A percentile compares a stretch with the other conserved stretches of the same genome.
Conservation (phyloP, 2,329 filamentous ascomycete genomes). For the Scorias spongiosa region DNA sequence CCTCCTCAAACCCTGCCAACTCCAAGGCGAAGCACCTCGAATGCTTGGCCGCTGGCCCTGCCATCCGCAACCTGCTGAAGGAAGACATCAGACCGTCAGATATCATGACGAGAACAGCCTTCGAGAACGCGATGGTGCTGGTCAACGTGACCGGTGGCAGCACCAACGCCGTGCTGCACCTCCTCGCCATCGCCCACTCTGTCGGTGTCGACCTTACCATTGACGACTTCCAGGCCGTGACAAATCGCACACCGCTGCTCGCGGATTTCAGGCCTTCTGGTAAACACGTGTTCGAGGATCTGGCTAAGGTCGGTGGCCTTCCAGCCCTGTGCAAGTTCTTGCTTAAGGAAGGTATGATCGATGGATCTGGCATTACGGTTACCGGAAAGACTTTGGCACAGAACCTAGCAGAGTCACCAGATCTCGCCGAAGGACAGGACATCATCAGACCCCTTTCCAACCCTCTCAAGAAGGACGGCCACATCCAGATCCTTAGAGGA, state of each 20-base stretch:
- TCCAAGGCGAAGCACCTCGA: slow-evolving; percentile 36
- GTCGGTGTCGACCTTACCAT: slow-evolving; percentile 35
- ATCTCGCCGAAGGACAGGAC: slow-evolving; percentile 53
- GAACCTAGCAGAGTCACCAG: slow-evolving; percentile 39
- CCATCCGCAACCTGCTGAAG: slow-evolving; percentile 36
- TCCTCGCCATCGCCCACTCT: slow-evolving; percentile 36
- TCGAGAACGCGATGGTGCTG: slow-evolving; percentile 38
- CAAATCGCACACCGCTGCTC: slow-evolving; percentile 34
- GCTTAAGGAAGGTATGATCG: slow-evolving; percentile 32
- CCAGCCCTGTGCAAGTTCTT: slow-evolving; percentile 36
- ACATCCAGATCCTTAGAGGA: slow-evolving; percentile 58
- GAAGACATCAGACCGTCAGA: slow-evolving; percentile 35
- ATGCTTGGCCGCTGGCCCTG: slow-evolving; percentile 33
- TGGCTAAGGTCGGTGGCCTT: slow-evolving; percentile 38
- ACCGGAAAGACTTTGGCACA: slow-evolving; percentile 35
- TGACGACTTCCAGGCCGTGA: slow-evolving; percentile 37
- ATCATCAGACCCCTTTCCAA: slow-evolving; percentile 54
- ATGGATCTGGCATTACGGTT: slow-evolving; percentile 34
- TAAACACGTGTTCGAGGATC: slow-evolving; percentile 44
- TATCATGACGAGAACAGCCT: slow-evolving; percentile 33
- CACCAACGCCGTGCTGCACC: slow-evolving; percentile 36
- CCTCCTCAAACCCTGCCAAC: slow-evolving; percentile 35
- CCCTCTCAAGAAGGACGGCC: slow-evolving; percentile 56
- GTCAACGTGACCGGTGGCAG: slow-evolving; percentile 36
- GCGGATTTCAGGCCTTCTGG: slow-evolving; percentile 38